phyloP scores from a whole-genome alignment of 305 asterid genomes.

The Fraxinus albicans region DNA sequence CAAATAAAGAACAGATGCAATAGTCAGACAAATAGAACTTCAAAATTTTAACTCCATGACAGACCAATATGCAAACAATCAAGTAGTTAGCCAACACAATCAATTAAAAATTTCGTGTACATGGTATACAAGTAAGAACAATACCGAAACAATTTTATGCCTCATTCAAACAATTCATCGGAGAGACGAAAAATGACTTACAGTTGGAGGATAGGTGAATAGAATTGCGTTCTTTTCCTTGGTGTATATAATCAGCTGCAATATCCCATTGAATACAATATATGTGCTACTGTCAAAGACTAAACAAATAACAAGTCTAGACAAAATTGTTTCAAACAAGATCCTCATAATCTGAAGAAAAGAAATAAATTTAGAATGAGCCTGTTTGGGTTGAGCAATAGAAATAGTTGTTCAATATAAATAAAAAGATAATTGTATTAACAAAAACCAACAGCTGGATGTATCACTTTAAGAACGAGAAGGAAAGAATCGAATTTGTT shows the following conservation, averaged over 20 bases:
- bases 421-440: background rate
- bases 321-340: background rate
- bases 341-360: background rate
- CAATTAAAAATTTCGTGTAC: background rate
- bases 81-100: background rate
- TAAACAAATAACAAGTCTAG: conserved; percentile 29
- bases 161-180: conserved; percentile 18
- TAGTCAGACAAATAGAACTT: background rate
- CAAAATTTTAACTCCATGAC: background rate
- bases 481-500: background rate
- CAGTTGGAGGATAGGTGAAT: conserved; percentile 77
- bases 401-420: background rate
- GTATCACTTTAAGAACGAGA: background rate
- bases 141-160: conserved; percentile 1
- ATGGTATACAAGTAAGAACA: background rate
- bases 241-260: conserved; percentile 58
- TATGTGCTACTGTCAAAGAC: conserved; percentile 86
- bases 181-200: conserved; percentile 41
- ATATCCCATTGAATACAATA: conserved; percentile 64
- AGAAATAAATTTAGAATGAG: background rate
- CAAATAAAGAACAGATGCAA: background rate
- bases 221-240: conserved; percentile 85
- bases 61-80: background rate
- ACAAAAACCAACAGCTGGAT: background rate
- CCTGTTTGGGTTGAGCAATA: background rate